Evolutionary conservation across 2,329 filamentous ascomycete species (phyloP), one percentile per base, ranked within the genome.

Genomic region (Domatiomyces globalis): DNA sequence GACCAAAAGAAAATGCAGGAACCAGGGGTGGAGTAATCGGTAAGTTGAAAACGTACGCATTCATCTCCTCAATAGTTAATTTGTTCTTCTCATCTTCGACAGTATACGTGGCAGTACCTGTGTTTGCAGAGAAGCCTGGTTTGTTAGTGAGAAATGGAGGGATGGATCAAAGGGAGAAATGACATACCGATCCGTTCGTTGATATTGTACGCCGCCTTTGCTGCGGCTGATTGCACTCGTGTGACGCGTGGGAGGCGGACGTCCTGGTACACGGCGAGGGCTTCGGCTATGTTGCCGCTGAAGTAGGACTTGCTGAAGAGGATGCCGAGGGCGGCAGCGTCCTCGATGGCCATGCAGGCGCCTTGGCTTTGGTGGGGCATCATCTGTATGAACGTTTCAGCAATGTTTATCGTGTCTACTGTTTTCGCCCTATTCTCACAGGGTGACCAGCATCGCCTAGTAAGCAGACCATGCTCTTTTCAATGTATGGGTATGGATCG

Each of bases 321-420:
- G 15, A 83, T 77, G 0, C 80, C 80, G 0, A 84, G 63, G 0
- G 78, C 78, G 0, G 77, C 80, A 0, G 79, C 78, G 54, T 84
- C 80, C 62, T 84, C 80, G 45, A 83, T 81, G 0, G 80, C 79
- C 78, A 81, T 81, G 58, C 79, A 82, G 0, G 80, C 80, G 3
- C 81, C 81, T 63, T 85, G 81, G 51, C 77, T 80, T 62, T 84
- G 81, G 60, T 85, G 74, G 1, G 81, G 80, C 75, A 84, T 78
- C 78, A 82, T 82, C 65, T 67, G n/a, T n/a, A 33, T 6, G n/a
- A n/a, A 22, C 6, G 25, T 52, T 12, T 20, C 17, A 50, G 42
- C 15, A 49, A 27, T n/a, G 27, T 5, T 39, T 12, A 5, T 4
- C 17, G 12, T n/a, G 5, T 20, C 27, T 29, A n/a, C 8, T 8